Conservation (phyloP, 371 early-diverging fungal species). For the Parasitella parasitica region DNA sequence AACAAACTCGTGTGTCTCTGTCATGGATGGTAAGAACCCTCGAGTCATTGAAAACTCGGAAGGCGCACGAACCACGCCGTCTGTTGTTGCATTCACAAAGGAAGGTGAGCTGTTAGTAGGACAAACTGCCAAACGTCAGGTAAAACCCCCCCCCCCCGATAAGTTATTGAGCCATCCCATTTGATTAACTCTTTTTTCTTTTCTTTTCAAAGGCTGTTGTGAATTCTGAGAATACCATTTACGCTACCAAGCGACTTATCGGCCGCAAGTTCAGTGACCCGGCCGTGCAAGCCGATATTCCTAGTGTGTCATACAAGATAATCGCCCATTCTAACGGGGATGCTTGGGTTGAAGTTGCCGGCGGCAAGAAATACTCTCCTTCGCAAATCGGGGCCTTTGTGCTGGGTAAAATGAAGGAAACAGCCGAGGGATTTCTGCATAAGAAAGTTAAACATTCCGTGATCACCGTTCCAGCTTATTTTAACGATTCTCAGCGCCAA, state of each 20-base stretch:
- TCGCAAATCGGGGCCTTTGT: constrained; percentile 95
- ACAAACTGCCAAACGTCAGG: constrained; percentile 85
- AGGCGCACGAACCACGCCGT: constrained; percentile 95
- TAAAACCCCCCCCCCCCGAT: too few species aligned
- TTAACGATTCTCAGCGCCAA: constrained; percentile 97
- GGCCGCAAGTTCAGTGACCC: constrained; percentile 90
- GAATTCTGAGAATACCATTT: constrained; percentile 91
- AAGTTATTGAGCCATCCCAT: too few species aligned
- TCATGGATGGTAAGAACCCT: constrained; percentile 93
- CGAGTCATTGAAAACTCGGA: constrained; percentile 93
- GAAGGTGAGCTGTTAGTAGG: constrained; percentile 91
- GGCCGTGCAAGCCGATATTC: constrained; percentile 84
- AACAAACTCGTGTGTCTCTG: constrained; percentile 96
- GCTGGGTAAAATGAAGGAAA: constrained; percentile 94
- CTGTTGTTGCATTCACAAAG: constrained; percentile 89
- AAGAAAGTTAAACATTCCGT: constrained; percentile 91
- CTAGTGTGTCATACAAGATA: constrained; percentile 89
- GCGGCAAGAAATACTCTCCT: constrained; percentile 92
- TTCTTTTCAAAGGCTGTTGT: constrained; percentile 68
- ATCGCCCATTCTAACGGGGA: constrained; percentile 90
- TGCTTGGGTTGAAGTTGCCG: constrained; percentile 90
- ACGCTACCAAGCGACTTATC: constrained; percentile 94
- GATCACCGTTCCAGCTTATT: constrained; percentile 82
- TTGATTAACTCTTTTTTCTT: too few species aligned
- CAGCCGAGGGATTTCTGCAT: constrained; percentile 85